phyloP scores from a whole-genome alignment of 106 monocot species.

The Hemerocallis citrina region DNA sequence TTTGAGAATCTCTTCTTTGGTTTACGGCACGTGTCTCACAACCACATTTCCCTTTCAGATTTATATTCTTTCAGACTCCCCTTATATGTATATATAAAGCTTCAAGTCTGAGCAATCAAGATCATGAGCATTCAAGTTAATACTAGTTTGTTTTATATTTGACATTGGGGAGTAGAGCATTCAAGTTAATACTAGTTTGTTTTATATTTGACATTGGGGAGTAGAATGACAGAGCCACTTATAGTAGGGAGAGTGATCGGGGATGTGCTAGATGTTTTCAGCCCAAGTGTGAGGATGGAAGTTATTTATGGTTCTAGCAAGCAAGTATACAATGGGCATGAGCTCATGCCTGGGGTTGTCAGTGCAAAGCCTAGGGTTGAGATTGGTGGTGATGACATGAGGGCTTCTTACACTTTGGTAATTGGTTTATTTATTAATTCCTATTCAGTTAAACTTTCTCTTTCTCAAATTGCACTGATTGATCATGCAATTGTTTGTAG shows the following conservation, averaged over 20 bases:
- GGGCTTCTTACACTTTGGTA: conserved; percentile 31
- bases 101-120: neutral
- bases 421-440: neutral
- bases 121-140: neutral
- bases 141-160: neutral
- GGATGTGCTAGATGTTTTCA: conserved; percentile 34
- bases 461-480: neutral
- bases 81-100: neutral
- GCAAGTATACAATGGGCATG: conserved; percentile 39
- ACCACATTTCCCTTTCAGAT: too few species aligned
- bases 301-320: conserved; percentile 15
- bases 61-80: neutral
- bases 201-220: neutral
- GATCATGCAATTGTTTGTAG: conserved; percentile 4
- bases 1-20: neutral
- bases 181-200: neutral
- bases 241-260: conserved; percentile 35
- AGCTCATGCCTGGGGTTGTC: conserved; percentile 24
- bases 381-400: conserved; percentile 35
- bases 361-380: conserved; percentile 25
- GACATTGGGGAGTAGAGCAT: too few species aligned
- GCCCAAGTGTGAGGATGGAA: conserved; percentile 21
- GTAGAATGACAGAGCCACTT: conserved; percentile 18
- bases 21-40: neutral
- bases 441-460: neutral